These are phyloP conservation scores for Penicillium paradoxum DNA, from an alignment of 495 filamentous ascomycete genomes.

Conservation along the genomic window DNA sequence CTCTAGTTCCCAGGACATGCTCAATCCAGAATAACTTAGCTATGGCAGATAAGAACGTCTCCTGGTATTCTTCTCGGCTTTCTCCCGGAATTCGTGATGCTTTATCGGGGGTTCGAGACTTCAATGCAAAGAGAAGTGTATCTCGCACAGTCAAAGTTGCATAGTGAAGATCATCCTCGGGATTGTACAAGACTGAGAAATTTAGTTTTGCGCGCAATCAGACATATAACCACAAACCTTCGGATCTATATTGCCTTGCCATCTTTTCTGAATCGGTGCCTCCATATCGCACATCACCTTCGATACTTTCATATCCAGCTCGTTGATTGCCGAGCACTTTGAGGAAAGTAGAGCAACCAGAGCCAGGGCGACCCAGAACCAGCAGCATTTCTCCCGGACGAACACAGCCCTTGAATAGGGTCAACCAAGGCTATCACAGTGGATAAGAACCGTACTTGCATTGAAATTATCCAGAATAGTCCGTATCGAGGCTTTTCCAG, in stretches of 20 bases:
- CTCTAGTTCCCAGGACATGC: slow-evolving; percentile 60
- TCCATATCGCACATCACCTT: slow-evolving; percentile 62
- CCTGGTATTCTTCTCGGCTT: slow-evolving; percentile 55
- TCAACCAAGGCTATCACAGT: slow-evolving; percentile 35
- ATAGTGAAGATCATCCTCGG: slow-evolving; percentile 74
- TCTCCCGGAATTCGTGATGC: slow-evolving; percentile 55
- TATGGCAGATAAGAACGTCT: slow-evolving; percentile 63
- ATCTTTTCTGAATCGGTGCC: slow-evolving; percentile 56
- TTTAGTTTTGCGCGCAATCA: background rate
- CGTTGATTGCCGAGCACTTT: slow-evolving; percentile 65
- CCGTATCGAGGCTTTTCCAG: slow-evolving; percentile 48
- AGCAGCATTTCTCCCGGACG: slow-evolving; percentile 50
- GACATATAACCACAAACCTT: slow-evolving; percentile 27
- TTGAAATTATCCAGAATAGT: slow-evolving; percentile 63
- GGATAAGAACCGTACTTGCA: slow-evolving; percentile 32
- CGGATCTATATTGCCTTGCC: slow-evolving; percentile 60
- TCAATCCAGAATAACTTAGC: slow-evolving; percentile 76
- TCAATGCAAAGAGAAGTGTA: slow-evolving; percentile 67
- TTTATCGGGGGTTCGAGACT: slow-evolving; percentile 62
- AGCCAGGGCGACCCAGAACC: slow-evolving; percentile 66
- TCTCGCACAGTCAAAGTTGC: slow-evolving; percentile 65
- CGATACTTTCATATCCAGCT: slow-evolving; percentile 56
- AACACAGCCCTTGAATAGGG: slow-evolving; percentile 36
- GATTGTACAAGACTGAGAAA: slow-evolving; percentile 52
- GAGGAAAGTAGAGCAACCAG: slow-evolving; percentile 68